Conservation (phyloP, 129 eudicot genomes). For the Ambrosia trifida region DNA sequence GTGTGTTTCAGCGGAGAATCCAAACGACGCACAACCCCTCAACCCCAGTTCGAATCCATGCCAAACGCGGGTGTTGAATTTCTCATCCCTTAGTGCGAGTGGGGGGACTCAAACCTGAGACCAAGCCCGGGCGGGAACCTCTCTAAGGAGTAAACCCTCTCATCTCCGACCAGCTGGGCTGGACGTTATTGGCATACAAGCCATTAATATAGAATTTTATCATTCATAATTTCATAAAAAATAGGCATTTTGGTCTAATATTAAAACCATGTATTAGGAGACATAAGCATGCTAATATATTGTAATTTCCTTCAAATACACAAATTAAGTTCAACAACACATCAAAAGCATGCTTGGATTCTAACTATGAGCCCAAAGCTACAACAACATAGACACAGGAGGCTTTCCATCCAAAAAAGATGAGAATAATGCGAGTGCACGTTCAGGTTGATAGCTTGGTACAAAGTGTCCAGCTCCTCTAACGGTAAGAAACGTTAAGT, state of each 20-base stretch:
- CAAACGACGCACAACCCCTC: too few species aligned
- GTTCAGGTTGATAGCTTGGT: constrained; percentile 61
- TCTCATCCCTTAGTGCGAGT: too few species aligned
- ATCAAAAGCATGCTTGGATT: not conserved
- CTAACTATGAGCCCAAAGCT: not conserved
- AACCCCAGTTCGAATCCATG: too few species aligned
- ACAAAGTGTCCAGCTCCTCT: constrained; percentile 67
- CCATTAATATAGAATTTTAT: not conserved
- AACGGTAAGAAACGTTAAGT: constrained; percentile 51
- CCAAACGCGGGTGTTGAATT: too few species aligned
- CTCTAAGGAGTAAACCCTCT: too few species aligned
- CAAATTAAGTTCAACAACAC: constrained; percentile 6
- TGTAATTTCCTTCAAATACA: constrained; percentile 13
- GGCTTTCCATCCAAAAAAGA: constrained; percentile 51
- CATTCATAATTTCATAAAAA: not conserved
- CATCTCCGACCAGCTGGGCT: too few species aligned
- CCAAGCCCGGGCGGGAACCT: too few species aligned
- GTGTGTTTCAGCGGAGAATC: too few species aligned
- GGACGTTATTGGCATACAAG: too few species aligned
- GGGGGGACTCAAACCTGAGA: too few species aligned
- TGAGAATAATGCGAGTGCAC: constrained; percentile 41
- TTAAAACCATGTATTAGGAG: not conserved
- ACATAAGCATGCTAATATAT: not conserved
- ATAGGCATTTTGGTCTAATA: not conserved
- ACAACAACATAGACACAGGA: constrained; percentile 19